Evolutionary conservation across 768 basidiomycete species (phyloP), one percentile per base, ranked within the genome.

Genomic region (Lentinula aciculospora): DNA sequence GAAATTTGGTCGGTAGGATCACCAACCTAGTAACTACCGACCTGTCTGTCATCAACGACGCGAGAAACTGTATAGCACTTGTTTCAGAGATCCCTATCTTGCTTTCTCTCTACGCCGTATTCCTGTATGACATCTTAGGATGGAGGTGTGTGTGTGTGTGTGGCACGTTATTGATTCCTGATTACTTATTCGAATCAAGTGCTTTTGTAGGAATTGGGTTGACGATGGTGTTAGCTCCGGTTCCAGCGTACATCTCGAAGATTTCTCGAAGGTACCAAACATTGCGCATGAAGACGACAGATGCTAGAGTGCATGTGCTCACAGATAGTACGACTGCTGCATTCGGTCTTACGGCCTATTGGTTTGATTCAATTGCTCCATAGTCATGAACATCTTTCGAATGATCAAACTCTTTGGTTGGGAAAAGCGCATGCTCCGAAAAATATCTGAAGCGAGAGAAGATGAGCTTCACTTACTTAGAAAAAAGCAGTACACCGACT

Each of bases 21-120:
- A 83, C 81, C 65, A 83, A 82, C 51, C 67, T 83, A 8, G 74
- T 82, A 54, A 76, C 81, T 21, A 76, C 78, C 3, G 82, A 84
- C 63, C 63, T 81, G 9, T 69, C 45, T 37, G 56, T 53, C 3
- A 60, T 62, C 25, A 53, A 36, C 10, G 47, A 59, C 17, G 58
- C 55, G 29, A 57, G 56, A 27, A 49, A 62, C 46, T 27, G 50
- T n/a, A 34, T 60, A 13, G 32, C 21, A 25, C 25, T 62, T 17
- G 23, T 60, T 34, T 36, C 51, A 19, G 54, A 62, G 15, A 47
- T 56, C 9, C 61, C 61, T 3, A 23, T 55, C 6, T n/a, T 36
- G 12, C 25, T 60, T 27, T 9, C 27, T 21, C 25, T 60, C 13
- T 62, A 53, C n/a, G 61, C 57, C 15, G 63, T 58, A 54, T 66